Evolutionary conservation across 164 flowering plant genomes (phyloP).

Genomic region (Stephania japonica): DNA sequence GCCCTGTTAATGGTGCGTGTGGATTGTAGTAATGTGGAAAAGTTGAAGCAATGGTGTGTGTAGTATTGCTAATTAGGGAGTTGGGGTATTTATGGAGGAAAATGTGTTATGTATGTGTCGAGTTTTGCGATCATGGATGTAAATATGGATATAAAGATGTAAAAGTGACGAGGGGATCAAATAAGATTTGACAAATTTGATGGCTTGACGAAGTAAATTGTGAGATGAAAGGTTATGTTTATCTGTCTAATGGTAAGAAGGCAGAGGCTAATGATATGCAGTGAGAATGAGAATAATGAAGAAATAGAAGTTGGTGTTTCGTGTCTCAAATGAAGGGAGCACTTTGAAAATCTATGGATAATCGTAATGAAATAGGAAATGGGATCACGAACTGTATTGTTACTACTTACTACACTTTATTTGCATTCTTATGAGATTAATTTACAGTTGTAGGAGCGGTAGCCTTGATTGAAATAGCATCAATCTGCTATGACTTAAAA

Average conservation of each 20-base stretch:
- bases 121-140: background rate
- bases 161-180: background rate
- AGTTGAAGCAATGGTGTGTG: no score
- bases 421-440: background rate
- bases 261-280: background rate
- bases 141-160: background rate
- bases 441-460: background rate
- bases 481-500: background rate
- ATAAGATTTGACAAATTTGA: background rate
- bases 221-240: background rate
- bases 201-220: background rate
- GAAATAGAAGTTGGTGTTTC: background rate
- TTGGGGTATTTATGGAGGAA: background rate
- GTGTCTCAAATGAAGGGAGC: background rate
- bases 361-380: background rate
- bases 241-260: background rate
- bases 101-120: background rate
- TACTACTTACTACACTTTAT: background rate
- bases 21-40: no score
- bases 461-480: background rate
- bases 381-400: background rate
- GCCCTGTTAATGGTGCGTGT: no score
- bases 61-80: background rate
- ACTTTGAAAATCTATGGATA: background rate
- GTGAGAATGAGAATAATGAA: no score